Base-by-base conservation (phyloP, 768 basidiomycete species). In the Coprinopsis strossmayeri region DNA sequence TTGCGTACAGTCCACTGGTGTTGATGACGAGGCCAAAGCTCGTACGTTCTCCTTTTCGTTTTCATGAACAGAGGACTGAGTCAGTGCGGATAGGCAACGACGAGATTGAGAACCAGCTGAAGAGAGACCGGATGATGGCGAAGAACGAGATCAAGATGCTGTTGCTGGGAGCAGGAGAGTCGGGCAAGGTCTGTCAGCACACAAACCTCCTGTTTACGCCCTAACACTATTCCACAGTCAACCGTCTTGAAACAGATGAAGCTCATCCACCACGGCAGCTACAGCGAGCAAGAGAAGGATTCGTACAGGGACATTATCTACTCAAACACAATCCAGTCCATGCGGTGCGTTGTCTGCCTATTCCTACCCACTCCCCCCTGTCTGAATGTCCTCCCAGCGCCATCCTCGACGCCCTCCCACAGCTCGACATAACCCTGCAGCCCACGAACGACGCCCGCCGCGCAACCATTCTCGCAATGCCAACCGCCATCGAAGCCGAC, bases 141-240 rank as follows among this genome's bases (percentile, higher is more conserved):
- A 91, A 90, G 75, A 93, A 92, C 59, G 91, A 93, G 66, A 91
- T 94, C 62, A 94, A 97, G 73, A 95, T 97, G 93, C 64, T 97
- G 53, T 65, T 98, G 50, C 75, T 98, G 23, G 95, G 95, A 49
- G 93, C 95, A 51, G 93, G 95, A 69, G 93, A 96, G 76, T 93
- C 91, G 46, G 94, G 94, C 59, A 96, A 97, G 79, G 87, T 87
- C 40, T 12, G 72, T 67, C 32, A 9, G 0, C 10, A 7, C 41
- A 9, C 13, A 13, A 15, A 40, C 20, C 26, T 40, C 25, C 24
- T 24, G 30, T 32, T 7, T 38, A 23, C 39, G 9, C 32, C 17
- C 21, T 15, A 11, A 5, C 18, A 39, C 13, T 39, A n/a, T 18
- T 11, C 9, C 30, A 27, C 59, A 91, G 82, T 91, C 90, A 1